phyloP scores from a whole-genome alignment of 169 alveolate genomes.

The Plasmodium billcollinsi region DNA sequence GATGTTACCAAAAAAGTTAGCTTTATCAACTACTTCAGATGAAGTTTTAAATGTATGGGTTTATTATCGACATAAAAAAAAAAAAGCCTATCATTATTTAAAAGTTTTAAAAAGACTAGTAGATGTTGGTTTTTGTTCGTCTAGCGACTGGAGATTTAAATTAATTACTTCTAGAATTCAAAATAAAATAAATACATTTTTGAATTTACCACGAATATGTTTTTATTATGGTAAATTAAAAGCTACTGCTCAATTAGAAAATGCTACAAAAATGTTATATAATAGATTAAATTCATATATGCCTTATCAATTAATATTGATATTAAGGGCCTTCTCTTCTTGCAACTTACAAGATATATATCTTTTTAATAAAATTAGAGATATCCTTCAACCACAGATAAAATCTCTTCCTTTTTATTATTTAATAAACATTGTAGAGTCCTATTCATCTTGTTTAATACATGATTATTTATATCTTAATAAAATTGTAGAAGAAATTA shows the following conservation, averaged over 20 bases:
- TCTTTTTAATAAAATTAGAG: constrained; percentile 79
- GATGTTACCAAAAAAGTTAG: constrained; percentile 85
- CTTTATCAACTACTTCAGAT: constrained; percentile 87
- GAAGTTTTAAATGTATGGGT: constrained; percentile 87
- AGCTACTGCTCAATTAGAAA: constrained; percentile 85
- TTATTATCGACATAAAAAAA: constrained; percentile 83
- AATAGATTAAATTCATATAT: constrained; percentile 79
- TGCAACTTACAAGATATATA: constrained; percentile 84
- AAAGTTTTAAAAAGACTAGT: constrained; percentile 84
- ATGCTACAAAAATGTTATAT: constrained; percentile 76
- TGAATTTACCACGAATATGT: constrained; percentile 88
- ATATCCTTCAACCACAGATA: constrained; percentile 46
- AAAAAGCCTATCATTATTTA: constrained; percentile 84
- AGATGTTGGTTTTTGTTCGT: constrained; percentile 86
- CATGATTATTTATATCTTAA: constrained; percentile 58
- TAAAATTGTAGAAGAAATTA: constrained; percentile 25
- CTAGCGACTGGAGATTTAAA: constrained; percentile 87
- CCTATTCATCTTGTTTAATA: constrained; percentile 69
- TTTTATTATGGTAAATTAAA: constrained; percentile 81
- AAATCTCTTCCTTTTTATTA: constrained; percentile 63
- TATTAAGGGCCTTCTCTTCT: constrained; percentile 81
- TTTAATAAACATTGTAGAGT: constrained; percentile 56
- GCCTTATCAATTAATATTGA: constrained; percentile 82
- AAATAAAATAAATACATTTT: constrained; percentile 78
- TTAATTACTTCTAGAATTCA: constrained; percentile 80